A percentile compares a stretch with the other conserved stretches of the same genome.
Conservation (phyloP, 805 yeast genomes). For the Starmerella scarabaei region DNA sequence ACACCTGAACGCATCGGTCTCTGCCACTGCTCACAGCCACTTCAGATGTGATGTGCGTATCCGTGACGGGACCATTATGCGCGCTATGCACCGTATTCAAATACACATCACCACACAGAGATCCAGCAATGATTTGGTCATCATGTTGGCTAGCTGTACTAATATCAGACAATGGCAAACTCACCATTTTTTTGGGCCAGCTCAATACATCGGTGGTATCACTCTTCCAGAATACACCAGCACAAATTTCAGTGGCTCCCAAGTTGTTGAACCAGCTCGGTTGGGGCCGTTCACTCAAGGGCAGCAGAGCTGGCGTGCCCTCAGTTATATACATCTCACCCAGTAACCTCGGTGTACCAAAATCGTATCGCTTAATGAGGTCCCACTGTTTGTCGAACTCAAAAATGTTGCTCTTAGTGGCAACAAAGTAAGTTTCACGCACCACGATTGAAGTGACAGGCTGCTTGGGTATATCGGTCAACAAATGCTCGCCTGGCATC, state of each 20-base stretch:
- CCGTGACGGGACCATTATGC: conserved; percentile 20
- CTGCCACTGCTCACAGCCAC: conserved; percentile 11
- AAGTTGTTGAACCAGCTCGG: background rate
- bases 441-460: conserved; percentile 2
- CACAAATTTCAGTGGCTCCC: background rate
- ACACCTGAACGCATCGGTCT: conserved; percentile 21
- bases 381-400: background rate
- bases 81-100: conserved; percentile 11
- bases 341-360: conserved; percentile 2
- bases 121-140: conserved; percentile 4
- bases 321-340: background rate
- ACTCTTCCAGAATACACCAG: too few relatives aligned
- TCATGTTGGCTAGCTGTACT: background rate
- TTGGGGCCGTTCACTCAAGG: background rate
- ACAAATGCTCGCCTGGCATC: conserved; percentile 8
- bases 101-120: conserved; percentile 9
- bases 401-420: background rate
- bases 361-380: background rate
- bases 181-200: background rate
- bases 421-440: background rate
- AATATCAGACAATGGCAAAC: background rate
- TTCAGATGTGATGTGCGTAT: conserved; percentile 4
- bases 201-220: background rate
- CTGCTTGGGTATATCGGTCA: background rate
- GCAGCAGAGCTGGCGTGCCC: background rate